Evolutionary conservation across 805 yeast genomes (phyloP).

Genomic region (Candida montana): DNA sequence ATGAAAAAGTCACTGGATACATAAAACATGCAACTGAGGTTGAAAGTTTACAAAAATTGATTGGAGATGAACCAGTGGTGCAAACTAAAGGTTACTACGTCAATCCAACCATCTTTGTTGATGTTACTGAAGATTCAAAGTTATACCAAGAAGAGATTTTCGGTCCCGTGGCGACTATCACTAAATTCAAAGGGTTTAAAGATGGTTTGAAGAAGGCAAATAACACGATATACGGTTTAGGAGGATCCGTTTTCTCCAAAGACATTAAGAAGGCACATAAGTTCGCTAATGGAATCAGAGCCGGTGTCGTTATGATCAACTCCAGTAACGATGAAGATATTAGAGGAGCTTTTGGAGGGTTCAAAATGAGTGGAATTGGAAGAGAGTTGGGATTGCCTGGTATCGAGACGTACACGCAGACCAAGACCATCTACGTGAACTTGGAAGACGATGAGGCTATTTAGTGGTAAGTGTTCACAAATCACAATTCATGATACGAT

Average conservation of each 20-base stretch:
- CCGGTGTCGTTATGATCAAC: slow-evolving; percentile 69
- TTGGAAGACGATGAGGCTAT: slow-evolving; percentile 33
- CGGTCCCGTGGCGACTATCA: slow-evolving; percentile 77
- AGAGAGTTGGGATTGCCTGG: slow-evolving; percentile 78
- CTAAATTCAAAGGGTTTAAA: slow-evolving; percentile 58
- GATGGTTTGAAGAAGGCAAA: slow-evolving; percentile 70
- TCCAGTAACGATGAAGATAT: slow-evolving; percentile 60
- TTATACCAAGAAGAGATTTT: slow-evolving; percentile 79
- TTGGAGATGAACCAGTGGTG: slow-evolving; percentile 31
- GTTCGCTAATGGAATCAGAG: slow-evolving; percentile 53
- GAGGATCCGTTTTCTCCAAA: slow-evolving; percentile 72
- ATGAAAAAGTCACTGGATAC: slow-evolving; percentile 43
- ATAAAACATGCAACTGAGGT: slow-evolving; percentile 41
- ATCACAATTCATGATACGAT: no score
- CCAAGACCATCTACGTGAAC: slow-evolving; percentile 72
- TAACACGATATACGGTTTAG: slow-evolving; percentile 71
- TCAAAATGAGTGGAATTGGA: slow-evolving; percentile 73
- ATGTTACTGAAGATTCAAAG: slow-evolving; percentile 58
- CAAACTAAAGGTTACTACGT: slow-evolving; percentile 52
- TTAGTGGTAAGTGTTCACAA: no score
- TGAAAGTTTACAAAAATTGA: slow-evolving; percentile 43
- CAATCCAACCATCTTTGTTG: slow-evolving; percentile 72
- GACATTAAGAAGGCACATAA: slow-evolving; percentile 62
- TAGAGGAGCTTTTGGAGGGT: slow-evolving; percentile 77
- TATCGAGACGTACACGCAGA: slow-evolving; percentile 63